A percentile compares a stretch with the other conserved stretches of the same genome.
phyloP scores from a whole-genome alignment of 192 early-diverging fungal genomes.

The Gonapodya sp. region DNA sequence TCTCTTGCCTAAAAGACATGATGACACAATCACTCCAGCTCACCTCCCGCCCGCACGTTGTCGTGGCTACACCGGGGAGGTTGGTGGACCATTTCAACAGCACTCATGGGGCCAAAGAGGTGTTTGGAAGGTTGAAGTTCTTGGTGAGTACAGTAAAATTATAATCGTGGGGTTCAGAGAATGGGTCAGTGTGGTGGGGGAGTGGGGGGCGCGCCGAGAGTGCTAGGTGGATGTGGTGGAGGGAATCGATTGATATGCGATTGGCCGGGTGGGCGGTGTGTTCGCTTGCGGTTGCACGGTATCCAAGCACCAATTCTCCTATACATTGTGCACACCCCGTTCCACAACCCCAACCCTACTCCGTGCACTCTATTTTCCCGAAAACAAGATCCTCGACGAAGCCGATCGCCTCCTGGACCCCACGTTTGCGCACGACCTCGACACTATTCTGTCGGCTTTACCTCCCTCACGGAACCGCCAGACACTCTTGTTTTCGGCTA shows the following conservation, averaged over 20 bases:
- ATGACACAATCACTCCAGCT: conserved; percentile 86
- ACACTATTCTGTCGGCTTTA: conserved; percentile 60
- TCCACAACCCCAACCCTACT: no score
- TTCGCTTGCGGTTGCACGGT: no score
- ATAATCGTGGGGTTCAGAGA: no score
- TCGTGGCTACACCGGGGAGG: conserved; percentile 92
- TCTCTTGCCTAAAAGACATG: conserved; percentile 53
- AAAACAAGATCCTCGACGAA: conserved; percentile 70
- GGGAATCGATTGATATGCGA: no score
- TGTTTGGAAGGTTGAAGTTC: conserved; percentile 61
- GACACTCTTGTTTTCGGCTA: conserved; percentile 93
- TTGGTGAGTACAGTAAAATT: conserved; percentile 44
- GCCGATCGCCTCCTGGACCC: conserved; percentile 83
- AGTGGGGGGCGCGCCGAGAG: no score
- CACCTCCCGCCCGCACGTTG: conserved; percentile 72
- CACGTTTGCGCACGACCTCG: conserved; percentile 77
- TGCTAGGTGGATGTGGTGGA: no score
- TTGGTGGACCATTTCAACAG: conserved; percentile 86
- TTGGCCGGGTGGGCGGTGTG: no score
- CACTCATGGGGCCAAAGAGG: conserved; percentile 55
- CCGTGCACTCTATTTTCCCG: no score
- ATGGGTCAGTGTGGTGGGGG: not conserved
- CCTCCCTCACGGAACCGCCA: conserved; percentile 66
- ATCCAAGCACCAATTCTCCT: no score
- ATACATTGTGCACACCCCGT: no score